Conservation (phyloP, 164 flowering plant genomes). For the Cinnamomum micranthum region DNA sequence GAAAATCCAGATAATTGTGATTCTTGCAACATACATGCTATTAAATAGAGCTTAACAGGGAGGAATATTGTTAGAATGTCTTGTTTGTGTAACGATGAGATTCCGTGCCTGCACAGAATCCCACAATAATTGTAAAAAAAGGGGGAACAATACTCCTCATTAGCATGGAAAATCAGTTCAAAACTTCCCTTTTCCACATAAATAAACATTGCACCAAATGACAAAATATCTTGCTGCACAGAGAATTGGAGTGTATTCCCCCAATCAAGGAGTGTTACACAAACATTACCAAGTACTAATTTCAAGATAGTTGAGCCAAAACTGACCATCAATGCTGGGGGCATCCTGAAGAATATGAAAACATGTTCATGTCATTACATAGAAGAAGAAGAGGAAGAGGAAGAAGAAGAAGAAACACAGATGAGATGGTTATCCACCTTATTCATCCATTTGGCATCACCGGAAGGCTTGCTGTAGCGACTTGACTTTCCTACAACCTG, state of each 20-base stretch:
- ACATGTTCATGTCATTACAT: neutral
- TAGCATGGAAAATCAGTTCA: too few relatives aligned
- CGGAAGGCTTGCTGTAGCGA: neutral
- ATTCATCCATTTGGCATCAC: slow-evolving; percentile 2
- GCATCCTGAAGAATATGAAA: slow-evolving; percentile 11
- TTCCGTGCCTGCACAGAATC: too few relatives aligned
- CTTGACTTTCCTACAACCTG: slow-evolving; percentile 8
- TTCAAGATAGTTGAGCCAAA: neutral
- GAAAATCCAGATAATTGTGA: neutral
- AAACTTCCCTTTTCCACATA: too few relatives aligned
- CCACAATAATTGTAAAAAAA: too few relatives aligned
- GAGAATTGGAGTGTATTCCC: too few relatives aligned
- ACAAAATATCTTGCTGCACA: too few relatives aligned
- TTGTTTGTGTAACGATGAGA: too few relatives aligned
- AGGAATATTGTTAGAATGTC: too few relatives aligned
- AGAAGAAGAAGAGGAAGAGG: neutral
- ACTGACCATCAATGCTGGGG: slow-evolving; percentile 5
- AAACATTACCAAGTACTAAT: neutral
- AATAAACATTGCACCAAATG: too few relatives aligned
- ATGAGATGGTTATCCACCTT: neutral
- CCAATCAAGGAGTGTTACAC: neutral
- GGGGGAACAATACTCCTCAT: too few relatives aligned
- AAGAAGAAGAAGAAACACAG: neutral
- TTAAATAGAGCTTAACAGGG: too few relatives aligned
- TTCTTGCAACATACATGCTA: too few relatives aligned